Conservation (phyloP, 805 yeast genomes). For the Ogataea pini region DNA sequence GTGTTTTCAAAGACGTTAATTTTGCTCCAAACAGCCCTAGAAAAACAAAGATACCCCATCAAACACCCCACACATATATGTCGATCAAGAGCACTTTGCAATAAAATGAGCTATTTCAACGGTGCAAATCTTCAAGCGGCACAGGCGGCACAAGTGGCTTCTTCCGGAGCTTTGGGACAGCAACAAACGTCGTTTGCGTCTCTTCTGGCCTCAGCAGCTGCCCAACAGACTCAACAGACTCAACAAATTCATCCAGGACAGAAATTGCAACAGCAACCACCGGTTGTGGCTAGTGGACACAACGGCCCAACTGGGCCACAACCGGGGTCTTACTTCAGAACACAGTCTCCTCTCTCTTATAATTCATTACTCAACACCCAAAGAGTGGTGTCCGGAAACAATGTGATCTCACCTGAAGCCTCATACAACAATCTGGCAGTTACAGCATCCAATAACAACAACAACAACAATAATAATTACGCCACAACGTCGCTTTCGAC, state of each 20-base stretch:
- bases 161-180: slow-evolving; percentile 4
- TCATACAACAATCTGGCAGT: slow-evolving; percentile 16
- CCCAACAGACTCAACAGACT: slow-evolving; percentile 15
- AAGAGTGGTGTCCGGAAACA: slow-evolving; percentile 6
- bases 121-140: background rate
- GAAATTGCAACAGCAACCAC: background rate
- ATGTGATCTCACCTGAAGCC: slow-evolving; percentile 20
- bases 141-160: slow-evolving; percentile 1
- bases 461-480: slow-evolving; percentile 8
- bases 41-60: background rate
- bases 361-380: slow-evolving; percentile 15
- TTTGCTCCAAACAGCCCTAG: background rate
- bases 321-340: slow-evolving; percentile 6
- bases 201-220: slow-evolving; percentile 22
- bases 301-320: slow-evolving; percentile 2
- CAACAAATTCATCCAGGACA: slow-evolving; percentile 6
- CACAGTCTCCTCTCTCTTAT: slow-evolving; percentile 19
- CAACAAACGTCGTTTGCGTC: slow-evolving; percentile 25
- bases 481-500: slow-evolving; percentile 13
- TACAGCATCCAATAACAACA: slow-evolving; percentile 7
- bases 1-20: background rate
- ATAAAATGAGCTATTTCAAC: slow-evolving; percentile 3
- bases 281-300: background rate
- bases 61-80: background rate
- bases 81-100: background rate